Percentiles rank a stretch among this genome's conserved stretches.
Evolutionary conservation across 192 early-diverging fungal species (phyloP).

Genomic region (Backusella mclennaniae): DNA sequence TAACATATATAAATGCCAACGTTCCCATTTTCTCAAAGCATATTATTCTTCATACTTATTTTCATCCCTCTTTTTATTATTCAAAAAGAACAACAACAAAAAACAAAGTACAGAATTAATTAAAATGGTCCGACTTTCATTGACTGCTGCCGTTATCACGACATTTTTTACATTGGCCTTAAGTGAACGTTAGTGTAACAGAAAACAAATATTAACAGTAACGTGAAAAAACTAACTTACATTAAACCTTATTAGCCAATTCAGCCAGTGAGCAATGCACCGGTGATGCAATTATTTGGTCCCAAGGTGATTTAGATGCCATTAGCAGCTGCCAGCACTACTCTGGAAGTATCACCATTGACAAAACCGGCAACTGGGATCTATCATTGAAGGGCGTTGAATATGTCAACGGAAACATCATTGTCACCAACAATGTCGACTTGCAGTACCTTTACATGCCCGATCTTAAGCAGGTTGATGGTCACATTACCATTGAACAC

Average conservation of each 20-base stretch:
- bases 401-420: conserved; percentile 23
- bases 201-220: neutral
- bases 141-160: conserved; percentile 1
- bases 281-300: neutral
- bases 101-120: neutral
- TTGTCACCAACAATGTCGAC: conserved; percentile 13
- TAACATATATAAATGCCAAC: neutral
- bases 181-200: conserved; percentile 11
- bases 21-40: neutral
- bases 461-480: conserved; percentile 21
- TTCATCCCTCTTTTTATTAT: neutral
- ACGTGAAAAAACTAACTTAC: neutral
- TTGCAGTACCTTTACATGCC: conserved; percentile 22
- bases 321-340: conserved; percentile 20
- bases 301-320: conserved; percentile 31
- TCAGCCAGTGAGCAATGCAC: neutral
- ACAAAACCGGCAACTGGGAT: neutral
- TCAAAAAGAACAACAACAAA: neutral
- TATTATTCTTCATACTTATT: neutral
- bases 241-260: conserved; percentile 3
- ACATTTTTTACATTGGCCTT: conserved; percentile 1
- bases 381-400: conserved; percentile 27
- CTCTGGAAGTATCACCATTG: conserved; percentile 30
- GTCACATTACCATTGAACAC: conserved; percentile 25
- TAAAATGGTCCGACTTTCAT: conserved; percentile 12